These are phyloP conservation scores for Dillenia suffruticosa DNA, from an alignment of 164 flowering plant species.

Conservation along the genomic window DNA sequence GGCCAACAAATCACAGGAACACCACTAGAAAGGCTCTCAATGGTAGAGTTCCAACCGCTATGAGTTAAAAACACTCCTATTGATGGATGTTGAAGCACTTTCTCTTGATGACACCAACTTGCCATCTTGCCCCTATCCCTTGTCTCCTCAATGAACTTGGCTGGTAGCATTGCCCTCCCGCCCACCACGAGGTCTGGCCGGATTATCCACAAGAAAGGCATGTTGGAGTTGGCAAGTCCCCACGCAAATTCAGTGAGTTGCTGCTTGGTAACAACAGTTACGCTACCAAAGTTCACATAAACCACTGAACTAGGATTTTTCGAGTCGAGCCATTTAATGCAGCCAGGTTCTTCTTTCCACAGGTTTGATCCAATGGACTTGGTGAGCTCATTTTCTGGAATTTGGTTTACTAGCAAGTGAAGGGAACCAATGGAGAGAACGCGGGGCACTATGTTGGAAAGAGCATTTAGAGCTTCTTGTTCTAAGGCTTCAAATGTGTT, in stretches of 20 bases:
- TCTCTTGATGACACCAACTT: slow-evolving; percentile 35
- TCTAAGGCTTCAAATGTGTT: slow-evolving; percentile 41
- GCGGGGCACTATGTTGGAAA: slow-evolving; percentile 14
- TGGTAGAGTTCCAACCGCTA: slow-evolving; percentile 22
- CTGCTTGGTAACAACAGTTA: slow-evolving; percentile 28
- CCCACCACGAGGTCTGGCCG: slow-evolving; percentile 48
- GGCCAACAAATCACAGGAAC: slow-evolving; percentile 43
- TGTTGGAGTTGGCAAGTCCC: slow-evolving; percentile 48
- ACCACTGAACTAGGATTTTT: slow-evolving; percentile 33
- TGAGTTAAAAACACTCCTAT: slow-evolving; percentile 36
- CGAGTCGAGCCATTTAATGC: slow-evolving; percentile 47
- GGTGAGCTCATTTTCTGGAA: not conserved
- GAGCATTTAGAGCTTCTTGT: slow-evolving; percentile 15
- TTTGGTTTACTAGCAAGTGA: slow-evolving; percentile 10
- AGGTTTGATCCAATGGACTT: slow-evolving; percentile 29
- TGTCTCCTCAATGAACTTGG: slow-evolving; percentile 8
- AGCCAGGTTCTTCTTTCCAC: slow-evolving; percentile 40
- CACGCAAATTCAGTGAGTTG: slow-evolving; percentile 47
- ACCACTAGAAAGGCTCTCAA: slow-evolving; percentile 25
- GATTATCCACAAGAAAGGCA: slow-evolving; percentile 44
- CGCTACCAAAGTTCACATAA: slow-evolving; percentile 53
- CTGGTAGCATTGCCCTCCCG: slow-evolving; percentile 10
- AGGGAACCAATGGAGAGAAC: slow-evolving; percentile 44
- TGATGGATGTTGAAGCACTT: slow-evolving; percentile 26
- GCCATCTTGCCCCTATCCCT: slow-evolving; percentile 4